A percentile compares a stretch with the other conserved stretches of the same genome.
Conservation (phyloP, 345 rosid genomes). For the Populus alba region DNA sequence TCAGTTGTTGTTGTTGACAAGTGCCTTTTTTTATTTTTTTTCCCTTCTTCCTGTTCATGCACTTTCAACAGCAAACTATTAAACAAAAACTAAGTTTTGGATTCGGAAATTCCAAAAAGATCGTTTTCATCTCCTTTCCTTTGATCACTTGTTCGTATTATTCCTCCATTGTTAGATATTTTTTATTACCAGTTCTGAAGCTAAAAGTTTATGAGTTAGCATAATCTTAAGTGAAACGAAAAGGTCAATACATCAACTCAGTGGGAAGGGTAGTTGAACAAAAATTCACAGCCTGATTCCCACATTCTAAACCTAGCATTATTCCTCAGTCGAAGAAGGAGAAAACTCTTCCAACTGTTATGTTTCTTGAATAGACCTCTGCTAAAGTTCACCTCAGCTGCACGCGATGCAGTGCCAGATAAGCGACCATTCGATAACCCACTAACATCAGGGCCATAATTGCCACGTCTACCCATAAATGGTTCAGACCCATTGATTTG, state of each 20-base stretch:
- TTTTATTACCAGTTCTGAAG: conserved; percentile 21
- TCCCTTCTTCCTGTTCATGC: conserved; percentile 22
- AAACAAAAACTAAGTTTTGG: background rate
- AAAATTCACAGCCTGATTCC: conserved; percentile 37
- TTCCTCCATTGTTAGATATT: background rate
- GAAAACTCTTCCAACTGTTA: conserved; percentile 28
- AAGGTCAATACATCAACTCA: conserved; percentile 28
- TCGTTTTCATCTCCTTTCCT: conserved; percentile 14
- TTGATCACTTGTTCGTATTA: background rate
- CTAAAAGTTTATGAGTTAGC: conserved; percentile 19
- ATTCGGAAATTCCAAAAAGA: conserved; percentile 28
- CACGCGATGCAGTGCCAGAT: conserved; percentile 74
- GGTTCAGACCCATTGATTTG: conserved; percentile 73
- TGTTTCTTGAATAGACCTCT: background rate
- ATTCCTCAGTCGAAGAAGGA: conserved; percentile 47
- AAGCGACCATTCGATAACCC: conserved; percentile 86
- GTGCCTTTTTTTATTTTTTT: conserved; percentile 14
- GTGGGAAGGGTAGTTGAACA: conserved; percentile 21
- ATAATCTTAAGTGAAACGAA: conserved; percentile 14
- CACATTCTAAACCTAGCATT: conserved; percentile 35
- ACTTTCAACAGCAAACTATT: conserved; percentile 18
- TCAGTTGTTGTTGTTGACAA: conserved; percentile 9
- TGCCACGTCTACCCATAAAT: conserved; percentile 79
- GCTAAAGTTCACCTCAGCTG: conserved; percentile 43
- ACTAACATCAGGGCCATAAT: conserved; percentile 89